Base-by-base conservation (phyloP, 108 stramenopile species). In the Pseudonitzschia delicatissima region DNA sequence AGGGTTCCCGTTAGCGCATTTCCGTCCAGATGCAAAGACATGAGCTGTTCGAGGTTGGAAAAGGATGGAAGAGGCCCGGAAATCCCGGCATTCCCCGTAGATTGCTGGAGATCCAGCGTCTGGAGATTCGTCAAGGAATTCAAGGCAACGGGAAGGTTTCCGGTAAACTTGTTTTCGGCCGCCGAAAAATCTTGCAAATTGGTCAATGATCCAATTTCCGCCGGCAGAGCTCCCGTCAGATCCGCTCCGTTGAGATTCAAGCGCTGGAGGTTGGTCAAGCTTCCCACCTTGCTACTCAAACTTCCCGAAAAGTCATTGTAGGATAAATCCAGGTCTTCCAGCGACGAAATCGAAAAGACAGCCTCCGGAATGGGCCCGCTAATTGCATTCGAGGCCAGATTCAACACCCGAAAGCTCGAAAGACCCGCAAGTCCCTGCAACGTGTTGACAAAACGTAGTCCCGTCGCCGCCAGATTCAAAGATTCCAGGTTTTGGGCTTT, bases 1-100 rank as follows among this genome's bases (percentile, higher is more conserved):
- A 86, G 55, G 36, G 52, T 51, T 33, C 85, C 85, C 2, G 65
- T 78, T 27, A 86, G 51, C 57, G 73, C 25, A 35, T 85, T 87
- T 39, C 72, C 71, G 59, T 81, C 81, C 23, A 69, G 49, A 76
- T 76, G 76, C 2, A 74, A 58, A 7, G 73, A 52, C n/a, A 48
- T 73, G 57, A 51, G 79, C 45, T 59, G 42, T 35, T 37, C 71
- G 71, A 66, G 42, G 72, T 79, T 45, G 61, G 58, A 12, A 39
- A 67, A 72, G 9, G 60, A 64, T 62, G 26, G 72, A 37, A 59
- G 45, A 18, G 66, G 66, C 26, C 73, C 73, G 13, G 33, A 58
- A 37, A 85, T 69, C 20, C 71, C 60, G 39, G 47, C 27, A 11
- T 42, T 48, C 3, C 64, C 45, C 8, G 65, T 66, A 6, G 51